A percentile compares a stretch with the other conserved stretches of the same genome.
phyloP scores from a whole-genome alignment of 148 eudicot genomes.

The Chenopodium suecicum region DNA sequence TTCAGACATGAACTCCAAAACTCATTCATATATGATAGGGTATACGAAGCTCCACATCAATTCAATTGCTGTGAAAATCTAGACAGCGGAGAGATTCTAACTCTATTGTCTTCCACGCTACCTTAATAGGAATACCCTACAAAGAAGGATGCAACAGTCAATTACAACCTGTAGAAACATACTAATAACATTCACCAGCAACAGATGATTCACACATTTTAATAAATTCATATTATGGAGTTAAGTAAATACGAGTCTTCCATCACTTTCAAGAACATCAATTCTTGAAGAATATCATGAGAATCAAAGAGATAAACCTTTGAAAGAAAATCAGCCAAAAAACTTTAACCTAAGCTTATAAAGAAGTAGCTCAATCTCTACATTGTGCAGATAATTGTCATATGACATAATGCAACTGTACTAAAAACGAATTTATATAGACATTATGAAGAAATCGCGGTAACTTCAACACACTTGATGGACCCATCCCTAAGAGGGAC shows the following conservation, averaged over 20 bases:
- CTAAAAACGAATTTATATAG: too few relatives aligned
- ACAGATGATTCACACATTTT: not conserved
- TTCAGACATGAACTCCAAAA: not conserved
- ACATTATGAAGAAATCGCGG: too few relatives aligned
- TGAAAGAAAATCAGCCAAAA: not conserved
- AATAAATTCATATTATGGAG: too few relatives aligned
- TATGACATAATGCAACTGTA: constrained; percentile 1
- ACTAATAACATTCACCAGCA: not conserved
- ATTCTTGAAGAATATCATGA: too few relatives aligned
- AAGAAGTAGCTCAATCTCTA: not conserved
- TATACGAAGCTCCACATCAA: not conserved
- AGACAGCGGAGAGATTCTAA: not conserved
- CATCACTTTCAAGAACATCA: too few relatives aligned
- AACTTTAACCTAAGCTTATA: not conserved
- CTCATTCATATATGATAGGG: not conserved
- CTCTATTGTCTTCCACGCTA: constrained; percentile 3
- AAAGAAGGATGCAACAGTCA: constrained; percentile 6
- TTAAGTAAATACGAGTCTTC: too few relatives aligned
- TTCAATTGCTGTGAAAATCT: not conserved
- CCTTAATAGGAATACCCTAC: not conserved
- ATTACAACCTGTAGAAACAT: not conserved
- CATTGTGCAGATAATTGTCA: not conserved
- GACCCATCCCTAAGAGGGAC: not conserved
- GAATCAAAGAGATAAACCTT: too few relatives aligned
- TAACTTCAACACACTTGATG: not conserved